Percentiles rank a stretch among this genome's conserved stretches.
Conservation (phyloP, 805 yeast genomes). For the Phaffomyces thermotolerans region DNA sequence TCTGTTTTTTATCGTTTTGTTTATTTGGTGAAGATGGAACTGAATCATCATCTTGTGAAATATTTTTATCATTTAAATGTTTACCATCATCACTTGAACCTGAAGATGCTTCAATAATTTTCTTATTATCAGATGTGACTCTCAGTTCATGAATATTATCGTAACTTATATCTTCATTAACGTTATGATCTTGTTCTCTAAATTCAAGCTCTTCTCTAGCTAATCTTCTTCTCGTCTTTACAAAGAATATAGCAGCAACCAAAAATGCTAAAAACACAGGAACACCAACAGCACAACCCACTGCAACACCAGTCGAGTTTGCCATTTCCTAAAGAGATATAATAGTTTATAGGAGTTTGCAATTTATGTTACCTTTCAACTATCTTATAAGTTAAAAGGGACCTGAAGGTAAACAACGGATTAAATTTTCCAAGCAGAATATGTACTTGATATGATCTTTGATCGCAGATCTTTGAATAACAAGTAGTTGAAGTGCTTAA, state of each 20-base stretch:
- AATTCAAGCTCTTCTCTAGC: constrained; percentile 30
- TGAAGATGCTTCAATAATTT: constrained; percentile 2
- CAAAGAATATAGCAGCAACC: constrained; percentile 31
- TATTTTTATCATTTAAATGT: neutral
- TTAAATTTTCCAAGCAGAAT: too few relatives aligned
- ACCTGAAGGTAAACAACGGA: too few relatives aligned
- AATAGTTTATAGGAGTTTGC: neutral
- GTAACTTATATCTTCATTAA: constrained; percentile 30
- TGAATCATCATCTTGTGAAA: neutral
- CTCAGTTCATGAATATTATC: constrained; percentile 24
- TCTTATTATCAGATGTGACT: constrained; percentile 4
- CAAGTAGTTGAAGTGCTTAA: too few relatives aligned
- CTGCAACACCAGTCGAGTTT: constrained; percentile 29
- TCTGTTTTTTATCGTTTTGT: constrained; percentile 5
- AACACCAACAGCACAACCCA: constrained; percentile 47
- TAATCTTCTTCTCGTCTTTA: constrained; percentile 30
- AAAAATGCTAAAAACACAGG: constrained; percentile 36
- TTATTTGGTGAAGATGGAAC: constrained; percentile 3
- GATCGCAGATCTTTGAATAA: too few relatives aligned
- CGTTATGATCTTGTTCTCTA: constrained; percentile 26
- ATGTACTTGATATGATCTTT: too few relatives aligned
- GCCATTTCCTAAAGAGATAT: neutral
- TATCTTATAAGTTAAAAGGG: too few relatives aligned
- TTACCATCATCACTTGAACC: constrained; percentile 8
- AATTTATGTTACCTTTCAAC: too few relatives aligned